Evolutionary conservation across 2,329 filamentous ascomycete genomes (phyloP).

Genomic region (Pseudopyricularia javanii): DNA sequence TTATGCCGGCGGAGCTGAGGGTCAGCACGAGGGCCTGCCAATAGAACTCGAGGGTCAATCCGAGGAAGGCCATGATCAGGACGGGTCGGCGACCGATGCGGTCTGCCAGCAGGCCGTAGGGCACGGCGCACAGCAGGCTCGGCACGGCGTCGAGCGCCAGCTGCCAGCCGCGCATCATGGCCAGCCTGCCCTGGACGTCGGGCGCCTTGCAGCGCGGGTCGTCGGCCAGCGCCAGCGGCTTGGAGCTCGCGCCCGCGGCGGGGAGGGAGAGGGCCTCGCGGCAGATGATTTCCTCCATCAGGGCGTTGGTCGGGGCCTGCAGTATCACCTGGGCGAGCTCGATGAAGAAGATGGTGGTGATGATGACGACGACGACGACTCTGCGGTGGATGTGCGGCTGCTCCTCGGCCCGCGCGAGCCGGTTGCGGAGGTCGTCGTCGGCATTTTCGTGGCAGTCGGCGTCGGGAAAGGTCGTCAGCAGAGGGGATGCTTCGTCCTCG

Average conservation of each 20-base stretch:
- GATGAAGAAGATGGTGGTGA: conserved; percentile 24
- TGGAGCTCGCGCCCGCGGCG: conserved; percentile 13
- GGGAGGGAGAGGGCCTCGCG: conserved; percentile 30
- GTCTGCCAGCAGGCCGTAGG: conserved; percentile 33
- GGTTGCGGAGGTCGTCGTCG: not conserved
- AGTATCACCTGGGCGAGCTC: conserved; percentile 22
- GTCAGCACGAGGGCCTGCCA: conserved; percentile 19
- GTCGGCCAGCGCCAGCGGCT: conserved; percentile 16
- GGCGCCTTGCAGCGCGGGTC: conserved; percentile 32
- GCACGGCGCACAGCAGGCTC: conserved; percentile 29
- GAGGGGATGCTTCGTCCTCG: no score
- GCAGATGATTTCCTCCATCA: conserved; percentile 43
- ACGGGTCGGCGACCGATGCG: conserved; percentile 30
- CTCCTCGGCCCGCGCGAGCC: not conserved
- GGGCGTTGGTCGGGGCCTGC: conserved; percentile 29
- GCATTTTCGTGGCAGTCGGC: no score
- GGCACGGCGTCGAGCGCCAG: conserved; percentile 32
- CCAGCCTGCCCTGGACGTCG: conserved; percentile 36
- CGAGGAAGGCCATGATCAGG: conserved; percentile 17
- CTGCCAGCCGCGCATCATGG: conserved; percentile 35
- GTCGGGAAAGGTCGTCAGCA: no score
- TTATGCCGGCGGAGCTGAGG: conserved; percentile 16
- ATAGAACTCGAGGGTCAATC: conserved; percentile 8
- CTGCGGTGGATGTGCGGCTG: conserved; percentile 11
- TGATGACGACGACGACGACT: conserved; percentile 14